A percentile compares a stretch with the other conserved stretches of the same genome.
Evolutionary conservation across 345 rosid genomes (phyloP).

Genomic region (Kandelia obovata): DNA sequence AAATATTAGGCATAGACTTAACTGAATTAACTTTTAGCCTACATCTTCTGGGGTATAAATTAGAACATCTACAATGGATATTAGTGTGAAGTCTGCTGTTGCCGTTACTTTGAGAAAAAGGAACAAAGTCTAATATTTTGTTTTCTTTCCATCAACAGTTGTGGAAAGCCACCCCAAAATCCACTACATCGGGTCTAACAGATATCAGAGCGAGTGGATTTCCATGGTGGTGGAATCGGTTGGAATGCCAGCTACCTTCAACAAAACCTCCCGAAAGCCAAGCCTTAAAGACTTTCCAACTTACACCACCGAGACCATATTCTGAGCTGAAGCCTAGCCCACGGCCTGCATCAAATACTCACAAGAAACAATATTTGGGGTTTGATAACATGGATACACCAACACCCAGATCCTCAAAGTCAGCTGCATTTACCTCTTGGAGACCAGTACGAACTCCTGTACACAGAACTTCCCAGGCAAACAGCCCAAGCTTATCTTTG

Average conservation of each 20-base stretch:
- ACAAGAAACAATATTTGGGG: slow-evolving; percentile 35
- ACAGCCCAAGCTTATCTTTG: slow-evolving; percentile 48
- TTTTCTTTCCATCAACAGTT: slow-evolving; percentile 30
- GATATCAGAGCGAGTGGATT: slow-evolving; percentile 55
- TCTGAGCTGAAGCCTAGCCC: slow-evolving; percentile 58
- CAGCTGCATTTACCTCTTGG: slow-evolving; percentile 42
- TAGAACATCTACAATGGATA: neutral
- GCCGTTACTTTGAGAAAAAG: neutral
- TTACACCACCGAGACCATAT: slow-evolving; percentile 49
- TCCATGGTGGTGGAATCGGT: slow-evolving; percentile 98
- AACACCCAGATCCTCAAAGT: slow-evolving; percentile 73
- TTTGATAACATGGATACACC: slow-evolving; percentile 58
- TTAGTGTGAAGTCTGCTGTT: neutral
- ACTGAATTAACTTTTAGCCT: neutral
- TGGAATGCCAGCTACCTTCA: slow-evolving; percentile 57
- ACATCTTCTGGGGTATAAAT: neutral
- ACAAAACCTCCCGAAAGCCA: slow-evolving; percentile 44
- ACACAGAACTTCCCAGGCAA: slow-evolving; percentile 29
- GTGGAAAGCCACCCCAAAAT: slow-evolving; percentile 57
- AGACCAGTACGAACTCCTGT: slow-evolving; percentile 50
- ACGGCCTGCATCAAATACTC: slow-evolving; percentile 41
- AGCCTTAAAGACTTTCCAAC: slow-evolving; percentile 36
- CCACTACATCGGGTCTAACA: slow-evolving; percentile 32
- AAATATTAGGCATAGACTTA: neutral
- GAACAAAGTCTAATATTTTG: neutral